phyloP scores from a whole-genome alignment of 192 early-diverging fungal species.

The Coemansia sp. region DNA sequence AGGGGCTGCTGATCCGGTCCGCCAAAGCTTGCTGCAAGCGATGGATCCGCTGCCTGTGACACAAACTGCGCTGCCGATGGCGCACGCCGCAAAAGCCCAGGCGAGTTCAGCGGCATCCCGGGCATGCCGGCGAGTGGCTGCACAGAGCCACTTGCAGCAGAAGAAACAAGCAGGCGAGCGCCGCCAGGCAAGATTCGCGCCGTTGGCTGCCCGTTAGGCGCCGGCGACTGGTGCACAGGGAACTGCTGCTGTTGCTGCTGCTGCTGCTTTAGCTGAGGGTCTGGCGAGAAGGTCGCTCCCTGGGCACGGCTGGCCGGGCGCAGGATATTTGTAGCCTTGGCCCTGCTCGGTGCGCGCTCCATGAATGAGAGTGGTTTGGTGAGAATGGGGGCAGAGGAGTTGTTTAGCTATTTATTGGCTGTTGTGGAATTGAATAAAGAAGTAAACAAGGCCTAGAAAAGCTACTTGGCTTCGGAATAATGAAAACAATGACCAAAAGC shows the following conservation, averaged over 20 bases:
- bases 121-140: constrained; percentile 9
- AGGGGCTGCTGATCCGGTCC: constrained; percentile 10
- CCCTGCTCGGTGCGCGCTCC: constrained; percentile 50
- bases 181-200: constrained; percentile 21
- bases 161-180: constrained; percentile 33
- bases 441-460: too few species aligned
- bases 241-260: constrained; percentile 14
- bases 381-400: not conserved
- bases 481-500: too few species aligned
- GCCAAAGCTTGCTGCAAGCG: constrained; percentile 6
- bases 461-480: too few species aligned
- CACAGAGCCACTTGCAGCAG: constrained; percentile 12
- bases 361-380: too few species aligned
- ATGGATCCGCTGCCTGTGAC: constrained; percentile 19
- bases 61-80: constrained; percentile 39
- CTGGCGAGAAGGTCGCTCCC: constrained; percentile 9
- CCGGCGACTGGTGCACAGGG: constrained; percentile 2
- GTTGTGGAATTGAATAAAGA: not conserved
- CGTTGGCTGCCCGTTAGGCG: constrained; percentile 7
- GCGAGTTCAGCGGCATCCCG: constrained; percentile 12
- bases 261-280: constrained; percentile 9
- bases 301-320: constrained; percentile 49
- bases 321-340: constrained; percentile 50
- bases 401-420: not conserved
- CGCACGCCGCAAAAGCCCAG: constrained; percentile 25